Evolutionary conservation across 768 basidiomycete genomes (phyloP).

Genomic region (Lentinula aciculospora): DNA sequence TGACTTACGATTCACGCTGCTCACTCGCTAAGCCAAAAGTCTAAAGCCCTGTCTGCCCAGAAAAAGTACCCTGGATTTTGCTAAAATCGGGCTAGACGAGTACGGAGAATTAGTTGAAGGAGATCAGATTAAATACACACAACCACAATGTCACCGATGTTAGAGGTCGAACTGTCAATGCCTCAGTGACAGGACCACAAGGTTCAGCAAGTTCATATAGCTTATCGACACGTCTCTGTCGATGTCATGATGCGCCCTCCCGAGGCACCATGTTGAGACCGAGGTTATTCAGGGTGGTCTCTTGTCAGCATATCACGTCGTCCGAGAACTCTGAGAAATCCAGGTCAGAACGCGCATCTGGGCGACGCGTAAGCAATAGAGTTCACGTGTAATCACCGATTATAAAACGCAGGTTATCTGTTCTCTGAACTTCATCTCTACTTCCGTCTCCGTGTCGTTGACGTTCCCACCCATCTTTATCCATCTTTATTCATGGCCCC

Average conservation of each 20-base stretch:
- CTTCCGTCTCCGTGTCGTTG: neutral
- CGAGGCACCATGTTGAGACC: neutral
- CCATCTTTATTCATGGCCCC: constrained; percentile 19
- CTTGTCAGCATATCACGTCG: neutral
- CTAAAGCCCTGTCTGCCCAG: too few species aligned
- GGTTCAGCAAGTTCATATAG: neutral
- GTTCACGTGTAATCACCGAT: neutral
- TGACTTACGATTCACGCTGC: too few species aligned
- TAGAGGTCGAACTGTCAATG: neutral
- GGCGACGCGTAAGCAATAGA: neutral
- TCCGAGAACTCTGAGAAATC: neutral
- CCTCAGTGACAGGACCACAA: neutral
- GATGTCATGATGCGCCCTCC: neutral
- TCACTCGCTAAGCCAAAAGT: too few species aligned
- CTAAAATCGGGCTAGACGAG: neutral
- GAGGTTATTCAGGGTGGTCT: neutral
- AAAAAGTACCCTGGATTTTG: too few species aligned
- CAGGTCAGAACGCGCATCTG: neutral
- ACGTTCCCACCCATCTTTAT: neutral
- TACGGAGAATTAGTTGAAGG: neutral
- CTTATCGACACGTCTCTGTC: neutral
- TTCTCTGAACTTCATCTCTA: neutral
- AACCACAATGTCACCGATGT: neutral
- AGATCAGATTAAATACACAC: too few species aligned
- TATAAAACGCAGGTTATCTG: neutral